Percentiles rank a stretch among this genome's conserved stretches.
Conservation (phyloP, 208 protist species). For the Borovskyia barvae region DNA sequence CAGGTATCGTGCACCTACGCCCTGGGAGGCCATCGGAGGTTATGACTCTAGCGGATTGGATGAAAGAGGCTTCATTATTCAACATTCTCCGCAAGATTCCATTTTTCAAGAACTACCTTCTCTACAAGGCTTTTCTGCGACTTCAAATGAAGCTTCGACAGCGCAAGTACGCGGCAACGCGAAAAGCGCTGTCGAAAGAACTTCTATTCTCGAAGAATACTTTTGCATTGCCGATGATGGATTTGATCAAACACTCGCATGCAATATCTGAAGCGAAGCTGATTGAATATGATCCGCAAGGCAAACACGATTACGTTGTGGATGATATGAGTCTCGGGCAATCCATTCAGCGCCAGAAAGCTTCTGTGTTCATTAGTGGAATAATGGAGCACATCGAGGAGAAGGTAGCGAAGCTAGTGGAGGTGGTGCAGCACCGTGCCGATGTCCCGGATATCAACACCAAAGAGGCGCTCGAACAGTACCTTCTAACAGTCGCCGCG, state of each 20-base stretch:
- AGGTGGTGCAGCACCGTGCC: conserved; percentile 74
- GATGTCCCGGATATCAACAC: conserved; percentile 93
- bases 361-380: conserved; percentile 40
- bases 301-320: conserved; percentile 87
- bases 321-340: conserved; percentile 84
- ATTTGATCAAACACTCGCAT: conserved; percentile 76
- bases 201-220: conserved; percentile 87
- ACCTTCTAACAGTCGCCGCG: conserved; percentile 78
- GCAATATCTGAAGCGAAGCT: conserved; percentile 74
- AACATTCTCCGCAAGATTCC: conserved; percentile 90
- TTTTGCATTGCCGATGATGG: conserved; percentile 75
- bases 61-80: conserved; percentile 91
- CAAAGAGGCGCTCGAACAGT: conserved; percentile 88
- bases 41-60: conserved; percentile 90
- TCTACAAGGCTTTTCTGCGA: conserved; percentile 90
- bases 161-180: conserved; percentile 69
- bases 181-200: conserved; percentile 64
- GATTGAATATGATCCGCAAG: conserved; percentile 78
- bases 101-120: conserved; percentile 91
- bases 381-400: conserved; percentile 83
- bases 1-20: conserved; percentile 91
- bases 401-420: conserved; percentile 80
- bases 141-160: conserved; percentile 76
- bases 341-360: conserved; percentile 67
- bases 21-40: conserved; percentile 89